Evolutionary conservation across 176 grass and related monocot species (phyloP), one percentile per base, ranked within the genome.

Genomic region (Musa beccarii): DNA sequence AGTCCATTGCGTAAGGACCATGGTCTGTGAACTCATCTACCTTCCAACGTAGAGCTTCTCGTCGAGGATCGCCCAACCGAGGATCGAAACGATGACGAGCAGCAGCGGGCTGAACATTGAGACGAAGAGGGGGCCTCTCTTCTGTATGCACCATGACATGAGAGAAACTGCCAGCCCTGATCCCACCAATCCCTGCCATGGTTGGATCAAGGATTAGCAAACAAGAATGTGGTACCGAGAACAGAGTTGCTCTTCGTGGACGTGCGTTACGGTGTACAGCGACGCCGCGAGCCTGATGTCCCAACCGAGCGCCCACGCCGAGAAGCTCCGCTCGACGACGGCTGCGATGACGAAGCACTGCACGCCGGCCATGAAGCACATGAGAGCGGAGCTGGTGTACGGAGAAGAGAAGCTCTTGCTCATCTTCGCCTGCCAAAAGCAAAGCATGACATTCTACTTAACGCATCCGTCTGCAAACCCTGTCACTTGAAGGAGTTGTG

Each of bases 61-160:
- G 0, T 54, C 12, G 15, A 84, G 76, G 25, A 82, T 23, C 54
- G 83, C 21, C 12, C 78, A 84, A 49, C 79, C 81, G 0, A 87
- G 21, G 15, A 82, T 11, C 0, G 71, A 70, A 19, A 90, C 65
- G 15, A 86, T 76, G 43, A 90, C 23, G 49, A 92, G 53, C 67
- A 80, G 82, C 68, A 88, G 66, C 0, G 82, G 90, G 70, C 66
- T 82, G 81, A 93, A 93, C 73, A 87, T 75, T 1, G 90, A 84
- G 9, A 86, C 74, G 53, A 81, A 93, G 1, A 93, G 75, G 0
- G 85, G 84, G 0, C 90, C 90, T 70, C 75, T 87, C 76, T 75
- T 71, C 59, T 72, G 63, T 53, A 89, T 76, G 78, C 87, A 93
- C 90, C 90, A 93, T 0, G 87, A 73, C 70, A 85, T 53, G 10